phyloP scores from a whole-genome alignment of 2,329 filamentous ascomycete species.

The Xylaria sp. region DNA sequence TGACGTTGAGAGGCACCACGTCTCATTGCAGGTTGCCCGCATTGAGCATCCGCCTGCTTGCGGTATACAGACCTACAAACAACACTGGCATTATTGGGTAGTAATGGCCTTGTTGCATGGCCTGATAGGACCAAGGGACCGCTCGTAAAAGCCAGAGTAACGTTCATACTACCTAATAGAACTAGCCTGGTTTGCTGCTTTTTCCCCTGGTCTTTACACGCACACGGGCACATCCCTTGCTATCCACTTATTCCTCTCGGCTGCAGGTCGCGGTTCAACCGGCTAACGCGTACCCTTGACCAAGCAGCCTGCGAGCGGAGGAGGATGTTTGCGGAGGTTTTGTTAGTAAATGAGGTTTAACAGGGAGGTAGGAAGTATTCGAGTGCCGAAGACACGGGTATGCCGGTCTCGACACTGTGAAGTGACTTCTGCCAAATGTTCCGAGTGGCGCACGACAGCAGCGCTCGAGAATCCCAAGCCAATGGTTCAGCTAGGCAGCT shows the following conservation, averaged over 20 bases:
- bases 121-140: conserved; percentile 48
- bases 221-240: conserved; percentile 30
- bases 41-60: conserved; percentile 26
- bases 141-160: conserved; percentile 43
- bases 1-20: conserved; percentile 37
- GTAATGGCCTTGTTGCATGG: conserved; percentile 45
- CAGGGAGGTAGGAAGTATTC: conserved; percentile 32
- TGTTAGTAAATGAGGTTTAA: conserved; percentile 26
- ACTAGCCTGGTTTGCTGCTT: conserved; percentile 38
- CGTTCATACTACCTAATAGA: conserved; percentile 39
- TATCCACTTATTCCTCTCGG: conserved; percentile 38
- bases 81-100: conserved; percentile 38
- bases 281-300: conserved; percentile 34
- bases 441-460: conserved; percentile 42
- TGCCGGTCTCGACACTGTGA: conserved; percentile 41
- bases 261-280: conserved; percentile 39
- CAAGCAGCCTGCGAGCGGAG: conserved; percentile 30
- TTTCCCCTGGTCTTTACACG: conserved; percentile 31
- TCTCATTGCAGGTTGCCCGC: conserved; percentile 34
- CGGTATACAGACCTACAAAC: conserved; percentile 22
- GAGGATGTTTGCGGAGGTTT: conserved; percentile 24
- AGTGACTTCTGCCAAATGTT: conserved; percentile 41
- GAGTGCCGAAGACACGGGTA: conserved; percentile 22
- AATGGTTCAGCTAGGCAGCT: conserved; percentile 42
- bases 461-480: conserved; percentile 43